phyloP scores from a whole-genome alignment of 176 grass and related monocot genomes.

The Cymbopogon citratus region DNA sequence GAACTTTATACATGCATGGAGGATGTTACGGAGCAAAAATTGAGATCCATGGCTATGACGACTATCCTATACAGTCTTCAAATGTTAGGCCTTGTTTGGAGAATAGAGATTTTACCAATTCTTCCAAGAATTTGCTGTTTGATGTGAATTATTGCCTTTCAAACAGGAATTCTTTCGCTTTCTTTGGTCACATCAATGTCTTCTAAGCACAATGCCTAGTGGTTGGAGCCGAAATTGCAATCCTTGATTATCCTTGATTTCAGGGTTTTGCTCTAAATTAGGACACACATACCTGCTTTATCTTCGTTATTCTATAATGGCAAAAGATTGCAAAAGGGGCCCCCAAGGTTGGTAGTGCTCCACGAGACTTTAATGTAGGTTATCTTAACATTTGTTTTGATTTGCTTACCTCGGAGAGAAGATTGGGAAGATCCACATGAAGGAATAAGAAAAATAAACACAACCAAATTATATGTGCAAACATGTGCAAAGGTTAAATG shows the following conservation, averaged over 20 bases:
- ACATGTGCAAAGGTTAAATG: neutral
- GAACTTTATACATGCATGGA: conserved; percentile 14
- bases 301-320: conserved; percentile 26
- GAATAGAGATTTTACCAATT: neutral
- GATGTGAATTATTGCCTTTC: neutral
- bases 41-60: neutral
- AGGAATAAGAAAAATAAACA: neutral
- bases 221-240: conserved; percentile 29
- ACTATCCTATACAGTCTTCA: neutral
- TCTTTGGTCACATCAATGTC: conserved; percentile 52
- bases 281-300: conserved; percentile 32
- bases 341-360: conserved; percentile 12
- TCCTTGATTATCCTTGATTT: conserved; percentile 65
- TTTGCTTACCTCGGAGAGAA: conserved; percentile 17
- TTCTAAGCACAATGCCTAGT: conserved; percentile 33
- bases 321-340: conserved; percentile 8
- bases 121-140: neutral
- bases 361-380: neutral
- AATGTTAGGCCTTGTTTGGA: neutral
- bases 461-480: neutral
- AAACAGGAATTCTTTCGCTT: neutral
- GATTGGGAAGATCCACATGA: neutral
- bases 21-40: neutral
- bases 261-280: conserved; percentile 50
- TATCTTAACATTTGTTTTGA: conserved; percentile 1